Percentiles rank a stretch among this genome's conserved stretches.
Evolutionary conservation across 192 early-diverging fungal species (phyloP).

Genomic region (Coemansia sp.): DNA sequence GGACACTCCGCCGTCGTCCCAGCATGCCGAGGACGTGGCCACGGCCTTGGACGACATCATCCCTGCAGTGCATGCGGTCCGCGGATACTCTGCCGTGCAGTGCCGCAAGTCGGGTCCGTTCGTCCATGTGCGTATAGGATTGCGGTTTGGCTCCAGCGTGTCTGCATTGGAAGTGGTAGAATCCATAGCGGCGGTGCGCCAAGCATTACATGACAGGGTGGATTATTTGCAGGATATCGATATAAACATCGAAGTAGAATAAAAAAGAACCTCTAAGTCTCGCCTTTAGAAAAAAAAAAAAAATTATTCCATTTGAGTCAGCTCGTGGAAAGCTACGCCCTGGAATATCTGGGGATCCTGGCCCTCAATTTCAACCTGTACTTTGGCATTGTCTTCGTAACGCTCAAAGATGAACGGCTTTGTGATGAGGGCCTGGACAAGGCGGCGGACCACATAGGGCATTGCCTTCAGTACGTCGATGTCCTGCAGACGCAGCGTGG

Average conservation of each 20-base stretch:
- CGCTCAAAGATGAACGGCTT: conserved; percentile 95
- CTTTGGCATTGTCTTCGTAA: conserved; percentile 67
- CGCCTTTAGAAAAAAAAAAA: background rate
- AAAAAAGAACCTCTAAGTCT: background rate
- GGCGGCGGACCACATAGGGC: conserved; percentile 83
- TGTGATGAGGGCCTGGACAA: conserved; percentile 90
- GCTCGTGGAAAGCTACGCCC: conserved; percentile 81
- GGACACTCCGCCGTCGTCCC: conserved; percentile 45
- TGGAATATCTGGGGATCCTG: conserved; percentile 59
- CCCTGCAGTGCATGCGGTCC: conserved; percentile 3
- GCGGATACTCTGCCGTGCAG: conserved; percentile 16
- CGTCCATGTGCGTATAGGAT: conserved; percentile 24
- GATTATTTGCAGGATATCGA: conserved; percentile 39
- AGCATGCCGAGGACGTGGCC: conserved; percentile 29
- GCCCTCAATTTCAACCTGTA: conserved; percentile 65
- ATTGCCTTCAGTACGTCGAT: conserved; percentile 90
- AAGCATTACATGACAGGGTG: conserved; percentile 18
- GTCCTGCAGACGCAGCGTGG: conserved; percentile 67
- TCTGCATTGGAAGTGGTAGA: conserved; percentile 19
- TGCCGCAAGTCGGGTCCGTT: conserved; percentile 49
- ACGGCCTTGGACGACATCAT: conserved; percentile 15
- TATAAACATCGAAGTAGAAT: conserved; percentile 14
- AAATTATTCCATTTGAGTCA: conserved; percentile 59
- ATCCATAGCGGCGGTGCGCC: conserved; percentile 12
- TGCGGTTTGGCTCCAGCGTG: conserved; percentile 21